Base-by-base conservation (phyloP, 352 stramenopile genomes). In the Phytophthora quininea region DNA sequence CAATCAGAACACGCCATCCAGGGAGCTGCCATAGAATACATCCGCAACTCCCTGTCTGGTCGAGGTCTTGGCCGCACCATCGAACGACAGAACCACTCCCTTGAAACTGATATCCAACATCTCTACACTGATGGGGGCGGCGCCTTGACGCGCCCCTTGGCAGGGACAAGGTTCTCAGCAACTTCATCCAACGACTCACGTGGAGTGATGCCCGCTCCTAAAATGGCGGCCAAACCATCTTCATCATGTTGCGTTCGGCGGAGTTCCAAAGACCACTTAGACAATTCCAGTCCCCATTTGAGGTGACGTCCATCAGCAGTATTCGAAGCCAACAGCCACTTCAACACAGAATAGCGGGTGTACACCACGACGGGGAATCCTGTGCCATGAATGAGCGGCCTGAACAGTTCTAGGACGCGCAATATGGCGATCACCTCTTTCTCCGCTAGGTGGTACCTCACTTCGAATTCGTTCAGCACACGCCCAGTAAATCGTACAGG, bases 281-380 rank as follows among this genome's bases (percentile, higher is more conserved):
- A 56, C 27, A 61, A 29, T 7, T 43, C 30, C 9, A 58, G 4
- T 12, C 53, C 46, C 45, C 50, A 56, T 4, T 54, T 48, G 3
- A 60, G 4, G 14, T 31, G 9, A 5, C 50, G 8, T 0, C 50
- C 33, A 31, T 60, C 59, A 7, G 42, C 59, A 0, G 42, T 43
- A 3, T 51, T 54, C 1, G 50, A 67, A 5, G 10, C 54, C 19
- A 67, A 24, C 1, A 60, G 27, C 50, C 51, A 64, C 35, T 38
- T 64, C 38, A 64, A 24, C 0, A 58, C 48, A 2, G 51, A 51
- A n/a, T 67, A 67, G 6, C 59, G 2, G 2, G 59, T 56, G 27
- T 56, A 55, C 0, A 60, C 12, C 42, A 51, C 0, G 8, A 53
- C 10, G 1, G 29, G 4, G 19, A 24, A 33, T 15, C 10, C 15